Percentiles rank a stretch among this genome's conserved stretches.
phyloP scores from a whole-genome alignment of 2,329 filamentous ascomycete species.

The Talaromyces sp. region DNA sequence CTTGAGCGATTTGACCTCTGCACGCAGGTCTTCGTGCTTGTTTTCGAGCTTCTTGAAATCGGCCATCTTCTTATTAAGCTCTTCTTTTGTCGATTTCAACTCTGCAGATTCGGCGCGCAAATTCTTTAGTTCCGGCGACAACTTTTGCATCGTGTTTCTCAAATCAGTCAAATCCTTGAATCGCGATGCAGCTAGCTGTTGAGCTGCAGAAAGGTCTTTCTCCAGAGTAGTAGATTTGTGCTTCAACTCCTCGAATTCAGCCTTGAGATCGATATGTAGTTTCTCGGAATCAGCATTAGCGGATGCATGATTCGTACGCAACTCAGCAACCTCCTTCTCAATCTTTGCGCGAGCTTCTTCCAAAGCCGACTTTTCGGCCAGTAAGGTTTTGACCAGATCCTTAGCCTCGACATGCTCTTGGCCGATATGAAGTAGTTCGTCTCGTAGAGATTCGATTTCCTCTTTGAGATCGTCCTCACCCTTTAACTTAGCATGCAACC shows the following conservation, averaged over 20 bases:
- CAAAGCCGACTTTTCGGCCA: conserved; percentile 62
- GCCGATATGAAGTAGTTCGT: conserved; percentile 74
- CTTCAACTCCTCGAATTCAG: conserved; percentile 69
- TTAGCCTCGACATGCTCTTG: conserved; percentile 82
- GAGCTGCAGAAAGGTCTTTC: conserved; percentile 78
- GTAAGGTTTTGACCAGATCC: conserved; percentile 67
- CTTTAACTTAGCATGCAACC: conserved; percentile 66
- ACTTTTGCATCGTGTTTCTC: conserved; percentile 73
- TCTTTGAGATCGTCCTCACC: conserved; percentile 76
- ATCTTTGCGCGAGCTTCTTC: conserved; percentile 63
- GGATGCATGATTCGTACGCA: conserved; percentile 49
- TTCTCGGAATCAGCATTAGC: conserved; percentile 49
- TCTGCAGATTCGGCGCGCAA: conserved; percentile 73
- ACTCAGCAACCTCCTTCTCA: conserved; percentile 65
- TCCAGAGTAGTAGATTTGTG: conserved; percentile 67
- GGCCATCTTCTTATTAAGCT: conserved; percentile 60
- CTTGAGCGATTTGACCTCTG: conserved; percentile 68
- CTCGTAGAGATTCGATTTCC: conserved; percentile 78
- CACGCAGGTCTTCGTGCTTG: conserved; percentile 75
- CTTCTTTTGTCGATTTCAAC: conserved; percentile 71
- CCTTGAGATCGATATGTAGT: conserved; percentile 54
- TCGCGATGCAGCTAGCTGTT: conserved; percentile 79
- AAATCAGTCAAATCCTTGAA: conserved; percentile 86
- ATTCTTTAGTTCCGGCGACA: conserved; percentile 78
- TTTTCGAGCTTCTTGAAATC: conserved; percentile 76